Conservation (phyloP, 1,284 basidiomycete genomes). For the Neotropicomus parvogracilis region DNA sequence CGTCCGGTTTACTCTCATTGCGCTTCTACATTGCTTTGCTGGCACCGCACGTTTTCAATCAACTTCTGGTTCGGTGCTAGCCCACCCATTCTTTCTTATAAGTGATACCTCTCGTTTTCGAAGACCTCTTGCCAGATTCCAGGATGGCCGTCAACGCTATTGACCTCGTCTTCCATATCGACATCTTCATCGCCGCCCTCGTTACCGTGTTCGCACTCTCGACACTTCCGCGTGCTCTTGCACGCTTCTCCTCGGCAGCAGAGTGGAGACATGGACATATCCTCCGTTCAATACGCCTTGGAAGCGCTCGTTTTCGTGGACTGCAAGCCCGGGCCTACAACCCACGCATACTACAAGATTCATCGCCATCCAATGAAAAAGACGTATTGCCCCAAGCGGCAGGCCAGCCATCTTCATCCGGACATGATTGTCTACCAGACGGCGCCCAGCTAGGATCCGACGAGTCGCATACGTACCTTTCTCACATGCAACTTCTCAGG, state of each 20-base stretch:
- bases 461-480: conserved; percentile 32
- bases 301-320: conserved; percentile 16
- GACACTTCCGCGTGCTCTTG: conserved; percentile 47
- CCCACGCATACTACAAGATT: conserved; percentile 2
- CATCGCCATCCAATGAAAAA: conserved; percentile 10
- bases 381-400: conserved; percentile 4
- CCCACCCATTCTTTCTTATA: background rate
- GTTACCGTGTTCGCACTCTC: conserved; percentile 40
- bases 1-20: background rate
- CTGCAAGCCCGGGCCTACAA: background rate
- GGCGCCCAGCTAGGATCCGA: conserved; percentile 19
- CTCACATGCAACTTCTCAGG: conserved; percentile 20
- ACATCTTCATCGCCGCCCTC: conserved; percentile 44
- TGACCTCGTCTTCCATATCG: conserved; percentile 39
- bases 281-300: conserved; percentile 34
- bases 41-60: background rate
- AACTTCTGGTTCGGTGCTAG: conserved; percentile 1
- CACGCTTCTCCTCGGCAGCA: conserved; percentile 44
- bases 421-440: conserved; percentile 20
- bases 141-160: conserved; percentile 16
- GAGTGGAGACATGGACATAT: conserved; percentile 51
- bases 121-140: background rate
- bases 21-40: conserved; percentile 18
- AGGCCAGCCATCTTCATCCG: conserved; percentile 19
- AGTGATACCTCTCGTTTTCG: background rate